Evolutionary conservation across 2,329 filamentous ascomycete species (phyloP).

Genomic region (Rhynchosporium secalis): DNA sequence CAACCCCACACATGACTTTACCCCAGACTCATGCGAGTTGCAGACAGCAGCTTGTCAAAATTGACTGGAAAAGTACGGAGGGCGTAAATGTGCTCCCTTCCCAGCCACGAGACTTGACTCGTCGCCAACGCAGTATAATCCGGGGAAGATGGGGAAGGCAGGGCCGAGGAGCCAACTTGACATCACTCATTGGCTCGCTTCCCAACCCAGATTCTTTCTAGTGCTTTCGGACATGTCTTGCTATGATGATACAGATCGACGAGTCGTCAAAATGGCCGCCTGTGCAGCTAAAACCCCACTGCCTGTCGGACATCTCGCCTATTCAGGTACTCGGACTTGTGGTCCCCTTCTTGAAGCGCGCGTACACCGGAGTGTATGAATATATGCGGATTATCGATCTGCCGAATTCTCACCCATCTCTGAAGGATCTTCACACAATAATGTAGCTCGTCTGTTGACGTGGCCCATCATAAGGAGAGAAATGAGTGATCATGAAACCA

Average conservation of each 20-base stretch:
- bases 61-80: conserved; percentile 4
- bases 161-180: neutral
- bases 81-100: neutral
- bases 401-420: neutral
- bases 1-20: neutral
- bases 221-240: too few relatives aligned
- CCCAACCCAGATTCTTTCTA: neutral
- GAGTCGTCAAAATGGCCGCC: neutral
- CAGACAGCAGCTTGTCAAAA: neutral
- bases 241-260: too few relatives aligned
- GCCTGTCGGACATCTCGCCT: neutral
- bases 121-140: neutral
- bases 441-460: too few relatives aligned
- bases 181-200: neutral
- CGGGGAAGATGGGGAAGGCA: neutral
- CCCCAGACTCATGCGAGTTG: neutral
- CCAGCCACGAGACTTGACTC: neutral
- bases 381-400: conserved; percentile 4
- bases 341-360: neutral
- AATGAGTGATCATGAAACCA: too few relatives aligned
- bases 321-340: conserved; percentile 2
- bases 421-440: too few relatives aligned
- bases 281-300: neutral
- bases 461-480: too few relatives aligned
- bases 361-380: neutral